phyloP scores from a whole-genome alignment of 2,329 filamentous ascomycete species.

The Fusarium albosuccineum region DNA sequence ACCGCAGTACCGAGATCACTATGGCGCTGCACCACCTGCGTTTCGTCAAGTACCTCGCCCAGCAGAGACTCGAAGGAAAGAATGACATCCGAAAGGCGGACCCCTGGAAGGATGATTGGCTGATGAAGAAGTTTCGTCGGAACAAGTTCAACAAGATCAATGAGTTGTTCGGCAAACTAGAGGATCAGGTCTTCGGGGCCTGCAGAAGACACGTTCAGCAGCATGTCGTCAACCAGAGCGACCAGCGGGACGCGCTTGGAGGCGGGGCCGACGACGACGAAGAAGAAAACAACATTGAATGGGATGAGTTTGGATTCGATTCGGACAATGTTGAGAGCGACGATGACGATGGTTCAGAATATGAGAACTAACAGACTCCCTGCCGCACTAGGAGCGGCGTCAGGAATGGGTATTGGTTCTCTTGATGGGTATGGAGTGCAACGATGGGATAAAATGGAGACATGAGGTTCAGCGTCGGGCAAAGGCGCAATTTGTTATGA shows the following conservation, averaged over 20 bases:
- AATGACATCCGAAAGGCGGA: constrained; percentile 16
- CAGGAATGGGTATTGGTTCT: background rate
- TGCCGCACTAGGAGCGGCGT: background rate
- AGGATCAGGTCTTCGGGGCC: constrained; percentile 16
- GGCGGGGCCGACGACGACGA: background rate
- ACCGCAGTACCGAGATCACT: constrained; percentile 8
- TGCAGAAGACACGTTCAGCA: constrained; percentile 26
- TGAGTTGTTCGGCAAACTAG: constrained; percentile 9
- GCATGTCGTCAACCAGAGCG: background rate
- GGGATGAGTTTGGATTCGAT: background rate
- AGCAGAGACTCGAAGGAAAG: constrained; percentile 2
- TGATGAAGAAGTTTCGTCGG: constrained; percentile 17
- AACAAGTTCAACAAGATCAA: constrained; percentile 1
- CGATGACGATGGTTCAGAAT: constrained; percentile 25
- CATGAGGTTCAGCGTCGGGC: background rate
- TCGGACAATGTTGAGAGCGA: background rate
- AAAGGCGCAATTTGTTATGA: background rate
- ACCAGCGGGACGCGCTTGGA: background rate
- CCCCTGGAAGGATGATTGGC: constrained; percentile 16
- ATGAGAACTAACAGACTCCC: background rate
- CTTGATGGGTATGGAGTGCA: too few relatives aligned
- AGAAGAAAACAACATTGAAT: constrained; percentile 2
- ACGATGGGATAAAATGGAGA: background rate
- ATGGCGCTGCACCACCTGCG: constrained; percentile 30
- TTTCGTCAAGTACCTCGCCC: constrained; percentile 21